Evolutionary conservation across 2,329 filamentous ascomycete species (phyloP).

Genomic region (Ophiosphaerella herpotricha): DNA sequence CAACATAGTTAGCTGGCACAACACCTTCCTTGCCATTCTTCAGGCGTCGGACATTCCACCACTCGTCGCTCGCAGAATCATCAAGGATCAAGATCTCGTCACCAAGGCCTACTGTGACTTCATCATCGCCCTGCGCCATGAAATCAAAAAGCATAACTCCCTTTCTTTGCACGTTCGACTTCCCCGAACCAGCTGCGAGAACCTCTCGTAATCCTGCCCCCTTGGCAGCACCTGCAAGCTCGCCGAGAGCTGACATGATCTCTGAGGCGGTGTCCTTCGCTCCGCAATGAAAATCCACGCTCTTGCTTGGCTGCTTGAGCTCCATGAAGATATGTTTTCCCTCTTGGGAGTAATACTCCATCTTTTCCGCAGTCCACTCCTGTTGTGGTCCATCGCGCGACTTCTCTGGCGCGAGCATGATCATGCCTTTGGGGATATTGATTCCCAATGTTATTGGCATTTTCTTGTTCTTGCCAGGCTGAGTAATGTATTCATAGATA

Average conservation of each 20-base stretch:
- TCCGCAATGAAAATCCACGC: conserved; percentile 93
- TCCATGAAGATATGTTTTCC: conserved; percentile 98
- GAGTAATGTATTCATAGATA: conserved; percentile 95
- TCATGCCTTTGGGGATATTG: conserved; percentile 83
- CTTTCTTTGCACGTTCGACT: conserved; percentile 68
- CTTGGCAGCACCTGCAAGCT: conserved; percentile 82
- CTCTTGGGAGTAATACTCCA: conserved; percentile 97
- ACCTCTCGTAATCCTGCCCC: conserved; percentile 87
- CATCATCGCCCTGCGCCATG: conserved; percentile 93
- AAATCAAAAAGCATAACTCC: conserved; percentile 93
- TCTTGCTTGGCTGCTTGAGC: conserved; percentile 88
- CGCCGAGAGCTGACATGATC: conserved; percentile 84
- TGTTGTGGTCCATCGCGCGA: conserved; percentile 80
- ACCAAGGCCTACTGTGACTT: conserved; percentile 86
- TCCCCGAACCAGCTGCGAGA: conserved; percentile 75
- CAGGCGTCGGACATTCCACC: conserved; percentile 92
- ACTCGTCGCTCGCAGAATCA: conserved; percentile 91
- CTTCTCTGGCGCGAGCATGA: conserved; percentile 89
- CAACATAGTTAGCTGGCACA: conserved; percentile 94
- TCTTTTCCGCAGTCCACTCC: conserved; percentile 92
- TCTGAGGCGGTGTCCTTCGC: conserved; percentile 96
- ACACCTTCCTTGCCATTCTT: conserved; percentile 96
- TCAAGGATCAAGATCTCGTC: conserved; percentile 92
- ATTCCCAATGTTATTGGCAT: conserved; percentile 98
- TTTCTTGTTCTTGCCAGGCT: conserved; percentile 96